Conservation (phyloP, 352 stramenopile genomes). For the Globisporangium abappressorium region DNA sequence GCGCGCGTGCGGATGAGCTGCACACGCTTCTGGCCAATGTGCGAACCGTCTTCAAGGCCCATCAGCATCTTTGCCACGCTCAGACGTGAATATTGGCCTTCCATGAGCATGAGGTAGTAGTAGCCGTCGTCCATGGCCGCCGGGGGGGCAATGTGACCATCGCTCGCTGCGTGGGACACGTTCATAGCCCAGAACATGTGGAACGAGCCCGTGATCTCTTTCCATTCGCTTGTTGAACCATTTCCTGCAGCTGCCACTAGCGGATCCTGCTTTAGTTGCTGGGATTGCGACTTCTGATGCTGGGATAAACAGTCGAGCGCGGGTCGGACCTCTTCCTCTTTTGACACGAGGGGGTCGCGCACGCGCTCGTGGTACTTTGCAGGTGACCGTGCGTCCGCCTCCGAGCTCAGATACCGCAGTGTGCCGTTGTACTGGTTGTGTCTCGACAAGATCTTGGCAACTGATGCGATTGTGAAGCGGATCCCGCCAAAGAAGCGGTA, state of each 20-base stretch:
- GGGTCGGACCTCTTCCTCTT: conserved; percentile 27
- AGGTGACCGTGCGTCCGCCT: conserved; percentile 25
- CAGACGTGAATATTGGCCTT: conserved; percentile 33
- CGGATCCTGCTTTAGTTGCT: background rate
- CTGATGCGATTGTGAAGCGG: conserved; percentile 48
- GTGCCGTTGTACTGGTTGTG: conserved; percentile 36
- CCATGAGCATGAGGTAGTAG: conserved; percentile 56
- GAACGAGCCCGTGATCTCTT: conserved; percentile 26
- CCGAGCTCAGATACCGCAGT: conserved; percentile 36
- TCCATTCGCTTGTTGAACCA: conserved; percentile 18
- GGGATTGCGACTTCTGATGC: background rate
- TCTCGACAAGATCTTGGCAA: conserved; percentile 40
- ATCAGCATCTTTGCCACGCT: conserved; percentile 46
- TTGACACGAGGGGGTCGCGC: conserved; percentile 27
- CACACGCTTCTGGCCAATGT: conserved; percentile 37
- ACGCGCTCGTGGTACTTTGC: conserved; percentile 38
- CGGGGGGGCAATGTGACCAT: conserved; percentile 25
- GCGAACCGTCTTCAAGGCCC: conserved; percentile 46
- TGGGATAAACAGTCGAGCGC: conserved; percentile 38
- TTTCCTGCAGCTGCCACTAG: background rate
- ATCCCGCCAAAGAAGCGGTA: conserved; percentile 53
- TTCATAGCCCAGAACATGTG: conserved; percentile 39
- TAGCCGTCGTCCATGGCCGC: conserved; percentile 44
- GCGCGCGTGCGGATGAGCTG: conserved; percentile 62
- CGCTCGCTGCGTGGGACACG: conserved; percentile 26